A percentile compares a stretch with the other conserved stretches of the same genome.
phyloP scores from a whole-genome alignment of 352 stramenopile genomes.

The Pythium pyrilobum region DNA sequence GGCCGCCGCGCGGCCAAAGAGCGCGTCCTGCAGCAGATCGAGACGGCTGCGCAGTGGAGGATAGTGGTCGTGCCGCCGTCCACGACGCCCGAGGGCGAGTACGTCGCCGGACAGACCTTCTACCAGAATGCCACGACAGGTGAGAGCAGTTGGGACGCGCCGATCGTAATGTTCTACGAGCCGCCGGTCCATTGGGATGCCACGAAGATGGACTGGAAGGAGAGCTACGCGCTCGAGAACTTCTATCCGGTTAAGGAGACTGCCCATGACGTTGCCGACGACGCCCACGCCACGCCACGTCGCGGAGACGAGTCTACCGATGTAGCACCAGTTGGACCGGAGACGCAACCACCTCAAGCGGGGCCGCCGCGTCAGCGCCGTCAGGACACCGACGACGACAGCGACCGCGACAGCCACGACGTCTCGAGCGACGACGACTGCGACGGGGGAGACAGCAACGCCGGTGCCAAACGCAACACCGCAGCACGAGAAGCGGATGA shows the following conservation, averaged over 20 bases:
- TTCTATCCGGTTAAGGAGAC: constrained; percentile 27
- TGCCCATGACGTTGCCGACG: not conserved
- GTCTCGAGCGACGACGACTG: not conserved
- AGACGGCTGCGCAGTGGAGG: constrained; percentile 47
- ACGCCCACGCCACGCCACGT: not conserved
- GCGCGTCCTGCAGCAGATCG: constrained; percentile 32
- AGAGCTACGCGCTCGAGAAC: constrained; percentile 37
- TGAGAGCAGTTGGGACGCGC: constrained; percentile 49
- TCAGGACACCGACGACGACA: not conserved
- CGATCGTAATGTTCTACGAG: constrained; percentile 53
- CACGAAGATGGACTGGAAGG: constrained; percentile 52
- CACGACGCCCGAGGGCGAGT: constrained; percentile 14
- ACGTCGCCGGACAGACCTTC: constrained; percentile 30
- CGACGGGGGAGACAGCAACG: no score
- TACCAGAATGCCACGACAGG: constrained; percentile 52
- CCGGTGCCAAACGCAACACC: not conserved
- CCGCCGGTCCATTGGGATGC: constrained; percentile 48
- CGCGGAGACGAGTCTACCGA: no score
- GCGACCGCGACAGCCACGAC: not conserved
- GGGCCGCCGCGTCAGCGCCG: no score
- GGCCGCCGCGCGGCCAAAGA: constrained; percentile 33
- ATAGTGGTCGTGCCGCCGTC: constrained; percentile 24
- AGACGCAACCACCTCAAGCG: no score
- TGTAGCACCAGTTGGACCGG: no score
- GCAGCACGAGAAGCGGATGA: not conserved